Evolutionary conservation across 495 filamentous ascomycete genomes (phyloP), one percentile per base, ranked within the genome.

Genomic region (Penicillium riverlandense): DNA sequence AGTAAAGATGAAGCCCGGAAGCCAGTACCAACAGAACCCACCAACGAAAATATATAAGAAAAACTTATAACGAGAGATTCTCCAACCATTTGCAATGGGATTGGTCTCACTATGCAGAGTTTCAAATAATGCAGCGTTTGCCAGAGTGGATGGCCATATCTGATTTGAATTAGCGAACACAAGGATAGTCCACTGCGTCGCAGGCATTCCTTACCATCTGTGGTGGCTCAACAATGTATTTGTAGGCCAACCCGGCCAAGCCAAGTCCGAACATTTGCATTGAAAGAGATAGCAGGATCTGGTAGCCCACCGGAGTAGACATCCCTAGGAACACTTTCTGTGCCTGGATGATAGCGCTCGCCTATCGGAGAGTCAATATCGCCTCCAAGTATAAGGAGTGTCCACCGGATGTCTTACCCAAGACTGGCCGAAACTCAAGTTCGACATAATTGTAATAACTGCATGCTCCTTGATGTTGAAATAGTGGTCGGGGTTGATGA

Each of bases 1-100:
- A 4, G 88, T 87, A 60, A 91, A 78, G 37, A 92, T 68, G 7
- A 95, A 68, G 0, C 86, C 88, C 1, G 88, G 88, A 9, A 83
- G 75, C 52, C 78, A 82, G 56, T 91, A 95, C 68, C 88, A 95
- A n/a, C 77, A 42, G 41, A 75, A 79, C 2, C 69, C 64, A n/a
- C 50, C 62, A 4, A 65, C 38, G 11, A 74, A 77, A 16, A 82
- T 53, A 11, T 74, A 53, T 14, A 67, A 59, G 47, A 84, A 84
- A 72, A 78, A 83, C 29, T 71, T 61, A 34, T 79, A 75, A 45
- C 79, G 71, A 8, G 79, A 73, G 58, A 83, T 78, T 11, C 60
- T 69, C 76, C 80, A 83, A 12, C 77, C 78, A 45, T 80, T 74
- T 0, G 77, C 69, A 34, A 66, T 54, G 3, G 41, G 40, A 22